These are phyloP conservation scores for Dictyostelium purpureum DNA, from an alignment of 78 protist species.

Conservation along the genomic window DNA sequence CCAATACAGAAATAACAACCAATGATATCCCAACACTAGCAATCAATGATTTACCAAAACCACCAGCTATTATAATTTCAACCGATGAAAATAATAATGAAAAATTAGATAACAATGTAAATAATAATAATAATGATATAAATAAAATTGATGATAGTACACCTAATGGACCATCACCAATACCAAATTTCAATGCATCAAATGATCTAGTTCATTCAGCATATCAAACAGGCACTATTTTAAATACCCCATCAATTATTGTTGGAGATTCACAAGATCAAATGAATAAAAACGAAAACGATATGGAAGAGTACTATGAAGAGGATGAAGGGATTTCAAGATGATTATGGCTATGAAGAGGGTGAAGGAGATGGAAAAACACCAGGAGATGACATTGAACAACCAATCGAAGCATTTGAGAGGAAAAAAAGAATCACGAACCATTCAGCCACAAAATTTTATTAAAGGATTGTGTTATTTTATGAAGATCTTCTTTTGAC, in stretches of 20 bases:
- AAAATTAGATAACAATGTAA: neutral
- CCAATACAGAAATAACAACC: neutral
- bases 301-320: neutral
- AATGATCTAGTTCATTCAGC: neutral
- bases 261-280: neutral
- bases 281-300: neutral
- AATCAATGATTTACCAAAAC: neutral
- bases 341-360: too few relatives aligned
- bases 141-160: neutral
- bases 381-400: constrained; percentile 7
- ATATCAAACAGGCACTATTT: neutral
- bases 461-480: constrained; percentile 11
- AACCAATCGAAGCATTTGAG: constrained; percentile 35
- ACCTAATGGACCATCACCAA: constrained; percentile 1
- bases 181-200: constrained; percentile 1
- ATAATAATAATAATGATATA: neutral
- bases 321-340: constrained; percentile 3
- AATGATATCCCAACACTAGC: neutral
- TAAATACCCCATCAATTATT: neutral
- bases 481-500: neutral
- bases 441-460: constrained; percentile 24
- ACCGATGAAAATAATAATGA: too few relatives aligned
- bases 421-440: constrained; percentile 15
- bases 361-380: too few relatives aligned
- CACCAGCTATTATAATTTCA: neutral